phyloP scores from a whole-genome alignment of 805 yeast genomes.

The Barnettozyma vustinii region DNA sequence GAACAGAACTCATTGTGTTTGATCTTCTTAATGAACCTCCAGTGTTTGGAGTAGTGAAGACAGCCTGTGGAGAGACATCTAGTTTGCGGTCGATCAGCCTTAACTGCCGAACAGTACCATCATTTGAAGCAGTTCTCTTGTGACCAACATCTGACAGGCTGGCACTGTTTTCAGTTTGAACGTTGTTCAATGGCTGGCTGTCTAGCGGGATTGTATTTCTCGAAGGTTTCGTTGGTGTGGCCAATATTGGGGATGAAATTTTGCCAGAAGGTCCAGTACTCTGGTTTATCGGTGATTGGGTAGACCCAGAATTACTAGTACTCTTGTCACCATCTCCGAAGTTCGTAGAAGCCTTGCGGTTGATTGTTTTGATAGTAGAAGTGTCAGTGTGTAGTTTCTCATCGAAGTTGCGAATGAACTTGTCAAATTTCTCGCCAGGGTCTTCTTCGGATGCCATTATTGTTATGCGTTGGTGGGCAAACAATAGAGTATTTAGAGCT shows the following conservation, averaged over 20 bases:
- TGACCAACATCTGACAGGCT: neutral
- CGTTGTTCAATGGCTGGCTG: conserved; percentile 16
- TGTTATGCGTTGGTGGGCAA: conserved; percentile 6
- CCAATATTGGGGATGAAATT: conserved; percentile 16
- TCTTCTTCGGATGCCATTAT: conserved; percentile 1
- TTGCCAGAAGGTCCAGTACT: neutral
- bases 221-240: conserved; percentile 24
- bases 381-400: conserved; percentile 31
- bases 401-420: conserved; percentile 33
- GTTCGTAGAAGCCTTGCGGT: conserved; percentile 2
- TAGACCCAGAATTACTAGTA: neutral
- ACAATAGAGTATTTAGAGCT: no score
- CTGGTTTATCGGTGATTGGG: conserved; percentile 7
- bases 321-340: neutral
- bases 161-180: neutral
- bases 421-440: conserved; percentile 27
- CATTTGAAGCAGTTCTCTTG: neutral
- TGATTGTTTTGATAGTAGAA: conserved; percentile 25
- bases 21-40: conserved; percentile 17
- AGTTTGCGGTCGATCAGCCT: conserved; percentile 1
- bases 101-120: conserved; percentile 1
- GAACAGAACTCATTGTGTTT: conserved; percentile 20
- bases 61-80: neutral
- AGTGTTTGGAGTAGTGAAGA: neutral
- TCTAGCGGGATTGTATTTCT: conserved; percentile 21